Base-by-base conservation (phyloP, 352 stramenopile genomes). In the Thalassiosira exigua region DNA sequence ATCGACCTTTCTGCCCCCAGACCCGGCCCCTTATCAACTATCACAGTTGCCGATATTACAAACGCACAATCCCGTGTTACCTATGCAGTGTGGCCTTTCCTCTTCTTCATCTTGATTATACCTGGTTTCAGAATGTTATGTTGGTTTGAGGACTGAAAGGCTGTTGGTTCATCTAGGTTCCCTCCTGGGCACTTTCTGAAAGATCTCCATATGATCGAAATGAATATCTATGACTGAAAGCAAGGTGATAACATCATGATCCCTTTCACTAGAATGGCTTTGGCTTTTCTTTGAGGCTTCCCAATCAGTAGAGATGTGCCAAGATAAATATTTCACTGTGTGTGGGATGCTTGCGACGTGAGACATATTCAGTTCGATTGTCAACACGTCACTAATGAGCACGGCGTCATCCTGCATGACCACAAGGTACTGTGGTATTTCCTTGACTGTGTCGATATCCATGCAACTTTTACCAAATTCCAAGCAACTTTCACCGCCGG, bases 151-250 rank as follows among this genome's bases (percentile, higher is more conserved):
- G n/a, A n/a, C n/a, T n/a, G n/a, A n/a, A n/a, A n/a, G n/a, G n/a
- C n/a, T n/a, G n/a, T n/a, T n/a, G n/a, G n/a, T n/a, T n/a, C n/a
- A n/a, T n/a, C n/a, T n/a, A n/a, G n/a, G n/a, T n/a, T n/a, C n/a
- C n/a, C n/a, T n/a, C n/a, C n/a, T n/a, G n/a, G n/a, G n/a, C n/a
- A n/a, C 7, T 56, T 51, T 66, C 29, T 66, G 12, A 66, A 75
- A 81, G 30, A 83, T 44, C 48, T 83, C 67, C 12, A 83, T 66
- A 36, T 75, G 75, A 27, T 83, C 68, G 66, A 79, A 84, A 65
- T 84, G 42, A 65, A 84, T 42, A 39, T 79, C 61, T 51, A 82
- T 57, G 0, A 58, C 19, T 51, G 75, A 79, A 19, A 79, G 56
- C 29, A 84, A 33, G 48, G 67, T 71, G 53, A 50, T 7, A 59